Evolutionary conservation across 2,329 filamentous ascomycete genomes (phyloP).

Genomic region (Canariomyces notabilis): DNA sequence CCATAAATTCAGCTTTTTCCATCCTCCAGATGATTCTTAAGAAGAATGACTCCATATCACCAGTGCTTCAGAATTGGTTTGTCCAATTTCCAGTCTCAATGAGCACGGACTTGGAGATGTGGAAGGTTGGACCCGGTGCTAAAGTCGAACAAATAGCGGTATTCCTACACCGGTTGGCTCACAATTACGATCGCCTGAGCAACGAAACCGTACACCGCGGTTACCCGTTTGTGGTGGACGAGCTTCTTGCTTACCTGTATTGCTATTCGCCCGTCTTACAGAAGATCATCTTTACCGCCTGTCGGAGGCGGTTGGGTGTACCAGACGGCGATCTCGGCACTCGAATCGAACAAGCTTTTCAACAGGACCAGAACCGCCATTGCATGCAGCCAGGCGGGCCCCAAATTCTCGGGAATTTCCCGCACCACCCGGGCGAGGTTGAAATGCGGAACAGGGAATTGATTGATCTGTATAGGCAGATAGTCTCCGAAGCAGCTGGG

Average conservation of each 20-base stretch:
- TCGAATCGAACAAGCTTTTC: conserved; percentile 24
- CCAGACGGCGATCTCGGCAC: conserved; percentile 13
- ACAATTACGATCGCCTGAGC: conserved; percentile 36
- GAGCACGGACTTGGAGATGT: conserved; percentile 7
- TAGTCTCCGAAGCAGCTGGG: not conserved
- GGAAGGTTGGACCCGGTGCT: conserved; percentile 17
- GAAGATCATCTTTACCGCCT: conserved; percentile 28
- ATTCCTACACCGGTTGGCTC: conserved; percentile 41
- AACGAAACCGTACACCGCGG: conserved; percentile 9
- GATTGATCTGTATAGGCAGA: conserved; percentile 14
- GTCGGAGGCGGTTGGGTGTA: conserved; percentile 25
- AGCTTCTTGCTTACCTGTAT: conserved; percentile 28
- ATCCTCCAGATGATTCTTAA: conserved; percentile 35
- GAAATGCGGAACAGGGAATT: conserved; percentile 17
- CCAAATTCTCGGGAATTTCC: not conserved
- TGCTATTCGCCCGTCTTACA: conserved; percentile 30
- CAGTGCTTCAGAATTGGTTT: conserved; percentile 31
- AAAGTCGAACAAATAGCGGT: conserved; percentile 34
- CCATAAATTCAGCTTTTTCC: conserved; percentile 32
- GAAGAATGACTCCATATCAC: conserved; percentile 32
- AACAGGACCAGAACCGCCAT: conserved; percentile 23
- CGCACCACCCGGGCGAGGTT: conserved; percentile 6
- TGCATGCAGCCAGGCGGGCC: conserved; percentile 1
- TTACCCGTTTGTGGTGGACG: conserved; percentile 33
- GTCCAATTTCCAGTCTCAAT: conserved; percentile 33